A percentile compares a stretch with the other conserved stretches of the same genome.
These are phyloP conservation scores for Bipolaris gigantea DNA, from an alignment of 2,329 filamentous ascomycete genomes.

Conservation along the genomic window DNA sequence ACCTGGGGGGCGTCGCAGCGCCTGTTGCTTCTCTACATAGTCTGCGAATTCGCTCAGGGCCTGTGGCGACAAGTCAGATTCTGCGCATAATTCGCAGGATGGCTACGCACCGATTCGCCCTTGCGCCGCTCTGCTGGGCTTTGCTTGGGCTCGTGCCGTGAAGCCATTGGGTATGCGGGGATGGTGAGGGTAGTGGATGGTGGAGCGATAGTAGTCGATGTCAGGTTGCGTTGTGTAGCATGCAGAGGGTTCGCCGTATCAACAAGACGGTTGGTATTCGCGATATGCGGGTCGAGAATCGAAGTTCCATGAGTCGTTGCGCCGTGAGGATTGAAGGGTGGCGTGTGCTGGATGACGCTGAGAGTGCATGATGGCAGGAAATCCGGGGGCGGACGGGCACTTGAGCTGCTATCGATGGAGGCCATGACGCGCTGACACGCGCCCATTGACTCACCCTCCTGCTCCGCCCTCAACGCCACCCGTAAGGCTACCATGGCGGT, in stretches of 20 bases:
- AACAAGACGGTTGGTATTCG: conserved; percentile 27
- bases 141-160: conserved; percentile 56
- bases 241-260: conserved; percentile 25
- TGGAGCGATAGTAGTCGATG: conserved; percentile 9
- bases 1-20: conserved; percentile 57
- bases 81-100: background rate
- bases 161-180: conserved; percentile 31
- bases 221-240: conserved; percentile 27
- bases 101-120: conserved; percentile 72
- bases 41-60: conserved; percentile 96
- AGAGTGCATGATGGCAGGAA: conserved; percentile 10
- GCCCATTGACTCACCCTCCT: conserved; percentile 20
- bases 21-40: conserved; percentile 94
- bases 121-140: conserved; percentile 78
- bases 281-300: conserved; percentile 22
- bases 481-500: background rate
- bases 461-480: conserved; percentile 1
- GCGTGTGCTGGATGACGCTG: conserved; percentile 21
- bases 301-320: conserved; percentile 41
- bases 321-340: conserved; percentile 35
- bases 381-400: conserved; percentile 16
- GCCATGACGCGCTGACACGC: conserved; percentile 15
- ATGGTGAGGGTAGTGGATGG: conserved; percentile 7
- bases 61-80: conserved; percentile 40
- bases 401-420: conserved; percentile 20